Evolutionary conservation across 2,329 filamentous ascomycete species (phyloP).

Genomic region (Trichoderma pleuroti): DNA sequence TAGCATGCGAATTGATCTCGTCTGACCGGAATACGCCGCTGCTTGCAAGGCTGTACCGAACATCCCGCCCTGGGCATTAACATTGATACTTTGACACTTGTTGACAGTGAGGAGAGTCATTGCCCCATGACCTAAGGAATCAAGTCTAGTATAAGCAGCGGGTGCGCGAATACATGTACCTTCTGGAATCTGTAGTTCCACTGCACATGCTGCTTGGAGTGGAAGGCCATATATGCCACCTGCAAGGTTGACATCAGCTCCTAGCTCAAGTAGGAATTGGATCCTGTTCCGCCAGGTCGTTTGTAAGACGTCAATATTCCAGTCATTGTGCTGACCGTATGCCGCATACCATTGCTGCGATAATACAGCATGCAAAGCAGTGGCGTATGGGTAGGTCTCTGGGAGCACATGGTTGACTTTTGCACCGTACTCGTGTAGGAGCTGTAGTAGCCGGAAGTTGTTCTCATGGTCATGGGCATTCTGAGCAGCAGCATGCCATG

Average conservation of each 20-base stretch:
- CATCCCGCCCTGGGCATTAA: not conserved
- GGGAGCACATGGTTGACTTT: not conserved
- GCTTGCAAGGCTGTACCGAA: not conserved
- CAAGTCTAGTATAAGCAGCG: not conserved
- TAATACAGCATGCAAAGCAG: not conserved
- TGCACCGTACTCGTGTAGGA: not conserved
- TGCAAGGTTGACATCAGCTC: not conserved
- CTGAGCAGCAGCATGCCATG: not conserved
- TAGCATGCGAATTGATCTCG: not conserved
- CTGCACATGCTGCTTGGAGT: not conserved
- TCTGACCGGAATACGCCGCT: not conserved
- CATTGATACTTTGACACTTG: not conserved
- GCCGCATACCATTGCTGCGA: not conserved
- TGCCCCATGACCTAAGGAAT: not conserved
- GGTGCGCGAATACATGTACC: not conserved
- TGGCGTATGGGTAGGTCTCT: not conserved
- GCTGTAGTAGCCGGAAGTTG: not conserved
- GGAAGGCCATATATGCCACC: not conserved
- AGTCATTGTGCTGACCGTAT: not conserved
- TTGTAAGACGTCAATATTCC: not conserved
- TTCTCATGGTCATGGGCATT: not conserved
- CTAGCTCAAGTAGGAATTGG: not conserved
- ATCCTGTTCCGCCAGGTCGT: not conserved
- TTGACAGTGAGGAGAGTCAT: not conserved
- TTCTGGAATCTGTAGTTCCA: not conserved